Evolutionary conservation across 2,329 filamentous ascomycete species (phyloP), one percentile per base, ranked within the genome.

Genomic region (Arachnomyces sp.): DNA sequence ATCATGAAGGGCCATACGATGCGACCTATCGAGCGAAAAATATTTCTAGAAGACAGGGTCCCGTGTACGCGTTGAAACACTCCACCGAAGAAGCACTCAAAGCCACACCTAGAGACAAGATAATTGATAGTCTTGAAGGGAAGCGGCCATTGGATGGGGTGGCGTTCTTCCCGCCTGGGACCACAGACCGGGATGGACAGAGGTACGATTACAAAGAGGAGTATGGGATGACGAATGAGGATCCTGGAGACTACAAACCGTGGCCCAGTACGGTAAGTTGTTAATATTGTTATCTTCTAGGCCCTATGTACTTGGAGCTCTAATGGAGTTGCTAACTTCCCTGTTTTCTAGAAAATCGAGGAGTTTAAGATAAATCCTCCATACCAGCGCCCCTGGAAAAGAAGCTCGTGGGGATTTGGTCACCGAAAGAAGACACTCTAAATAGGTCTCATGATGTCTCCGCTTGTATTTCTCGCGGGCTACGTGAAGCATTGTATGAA

Each of bases 1-100:
- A 95, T 60, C 90, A 96, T 54, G 85, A 82, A 48, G 89, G 90
- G 0, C 90, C 90, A 0, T 96, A 84, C 52, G 90, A 96, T 58
- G 86, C 89, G 7, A 82, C 85, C 2, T 71, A 86, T 38, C 70
- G 82, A 1, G 77, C 83, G 9, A 76, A 85, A 35, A 95, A 95
- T 64, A 70, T 66, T 3, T 71, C 78, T 52, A 71, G 68, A 51
- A 66, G 71, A 40, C 64, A 59, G 43, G 81, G 84, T 2, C 89
- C 90, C 0, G 65, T 95, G 6, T 86, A 83, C 18, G 90, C 89
- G 2, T 75, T 94, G 4, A 69, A 71, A 41, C 71, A 76, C 2
- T 80, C 79, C 31, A 94, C 92, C 61, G 69, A 72, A 39, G 84
- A 87, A 58, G 84, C 88, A 0, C 61, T 95, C 36, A 77, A 72